phyloP scores from a whole-genome alignment of 208 protist species.

The Phytomonas serpens region DNA sequence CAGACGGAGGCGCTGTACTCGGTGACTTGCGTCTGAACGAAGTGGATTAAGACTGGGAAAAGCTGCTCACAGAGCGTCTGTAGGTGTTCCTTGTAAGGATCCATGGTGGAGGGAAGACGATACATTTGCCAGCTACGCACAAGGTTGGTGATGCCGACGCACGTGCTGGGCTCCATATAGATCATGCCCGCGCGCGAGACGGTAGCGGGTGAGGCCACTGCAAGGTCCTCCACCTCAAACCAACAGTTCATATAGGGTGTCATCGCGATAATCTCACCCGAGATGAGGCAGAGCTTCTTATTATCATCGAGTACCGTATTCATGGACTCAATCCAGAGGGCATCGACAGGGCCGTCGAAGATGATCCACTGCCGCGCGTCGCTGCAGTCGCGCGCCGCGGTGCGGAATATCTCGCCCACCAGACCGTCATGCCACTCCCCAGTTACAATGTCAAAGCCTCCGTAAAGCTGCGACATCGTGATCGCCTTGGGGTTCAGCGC shows the following conservation, averaged over 20 bases:
- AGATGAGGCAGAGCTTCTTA: constrained; percentile 95
- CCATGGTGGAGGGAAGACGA: constrained; percentile 69
- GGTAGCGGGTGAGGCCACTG: constrained; percentile 96
- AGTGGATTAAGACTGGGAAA: constrained; percentile 87
- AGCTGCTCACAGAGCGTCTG: constrained; percentile 86
- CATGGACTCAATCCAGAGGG: constrained; percentile 95
- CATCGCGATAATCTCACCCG: constrained; percentile 94
- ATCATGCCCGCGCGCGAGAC: constrained; percentile 98
- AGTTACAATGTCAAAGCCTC: constrained; percentile 94
- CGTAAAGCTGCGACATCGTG: constrained; percentile 97
- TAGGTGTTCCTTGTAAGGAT: constrained; percentile 76
- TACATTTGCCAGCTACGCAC: constrained; percentile 81
- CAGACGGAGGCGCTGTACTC: constrained; percentile 94
- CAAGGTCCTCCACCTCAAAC: constrained; percentile 97
- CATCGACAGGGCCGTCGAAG: constrained; percentile 96
- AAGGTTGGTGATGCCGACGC: constrained; percentile 76
- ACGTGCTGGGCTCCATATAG: constrained; percentile 94
- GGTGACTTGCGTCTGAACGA: constrained; percentile 82
- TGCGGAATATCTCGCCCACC: constrained; percentile 90
- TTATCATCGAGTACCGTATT: constrained; percentile 94
- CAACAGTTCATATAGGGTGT: constrained; percentile 94
- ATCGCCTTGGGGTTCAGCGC: constrained; percentile 96
- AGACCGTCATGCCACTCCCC: constrained; percentile 96
- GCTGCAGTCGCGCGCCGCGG: constrained; percentile 76
- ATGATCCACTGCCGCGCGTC: constrained; percentile 93